Conservation (phyloP, 257 asterid species). For the Catharanthus roseus region DNA sequence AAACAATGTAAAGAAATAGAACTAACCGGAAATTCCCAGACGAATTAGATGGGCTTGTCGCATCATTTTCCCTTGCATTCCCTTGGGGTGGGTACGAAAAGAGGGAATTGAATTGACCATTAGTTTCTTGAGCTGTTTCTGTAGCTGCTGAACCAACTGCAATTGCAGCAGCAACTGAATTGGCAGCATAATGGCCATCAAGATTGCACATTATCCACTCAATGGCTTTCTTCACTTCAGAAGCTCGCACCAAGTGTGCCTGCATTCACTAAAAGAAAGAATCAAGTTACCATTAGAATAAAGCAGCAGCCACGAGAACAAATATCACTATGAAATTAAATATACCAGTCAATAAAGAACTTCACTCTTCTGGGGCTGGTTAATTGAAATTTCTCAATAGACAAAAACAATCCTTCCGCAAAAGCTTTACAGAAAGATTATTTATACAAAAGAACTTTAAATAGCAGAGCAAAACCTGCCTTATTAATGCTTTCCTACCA, state of each 20-base stretch:
- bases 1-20: conserved; percentile 9
- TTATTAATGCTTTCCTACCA: not conserved
- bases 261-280: conserved; percentile 88
- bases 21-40: conserved; percentile 73
- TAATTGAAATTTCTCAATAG: not conserved
- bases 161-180: conserved; percentile 97
- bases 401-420: not conserved
- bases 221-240: conserved; percentile 88
- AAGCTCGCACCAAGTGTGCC: conserved; percentile 89
- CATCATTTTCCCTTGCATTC: conserved; percentile 57
- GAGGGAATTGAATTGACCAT: conserved; percentile 42
- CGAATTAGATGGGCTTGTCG: conserved; percentile 49
- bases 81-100: conserved; percentile 44
- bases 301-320: not conserved
- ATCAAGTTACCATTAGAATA: conserved; percentile 55
- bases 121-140: conserved; percentile 55
- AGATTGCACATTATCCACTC: conserved; percentile 95
- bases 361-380: not conserved
- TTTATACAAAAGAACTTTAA: not conserved
- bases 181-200: conserved; percentile 95
- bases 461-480: not conserved
- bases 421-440: not conserved
- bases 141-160: conserved; percentile 87
- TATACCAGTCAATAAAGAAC: not conserved
- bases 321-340: conserved; percentile 15